Conservation (phyloP, 2,329 filamentous ascomycete species). For the Microdochium bolleyi region DNA sequence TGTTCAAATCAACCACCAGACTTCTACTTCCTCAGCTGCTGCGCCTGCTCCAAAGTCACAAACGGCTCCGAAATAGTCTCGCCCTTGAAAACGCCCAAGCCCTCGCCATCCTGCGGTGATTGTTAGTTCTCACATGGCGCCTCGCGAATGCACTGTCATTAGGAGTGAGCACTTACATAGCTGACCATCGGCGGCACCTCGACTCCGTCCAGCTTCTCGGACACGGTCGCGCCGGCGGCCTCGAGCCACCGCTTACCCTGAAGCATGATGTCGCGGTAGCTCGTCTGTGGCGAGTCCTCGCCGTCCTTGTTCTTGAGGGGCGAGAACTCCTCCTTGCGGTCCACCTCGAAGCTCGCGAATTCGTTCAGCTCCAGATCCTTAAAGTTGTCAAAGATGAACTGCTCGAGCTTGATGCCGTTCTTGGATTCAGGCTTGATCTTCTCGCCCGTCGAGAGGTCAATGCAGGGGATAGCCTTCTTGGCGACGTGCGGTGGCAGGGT, state of each 20-base stretch:
- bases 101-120: conserved; percentile 48
- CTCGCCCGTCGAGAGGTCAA: conserved; percentile 69
- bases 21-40: neutral
- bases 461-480: conserved; percentile 93
- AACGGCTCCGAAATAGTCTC: conserved; percentile 28
- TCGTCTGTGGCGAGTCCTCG: conserved; percentile 91
- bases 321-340: conserved; percentile 95
- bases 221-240: conserved; percentile 68
- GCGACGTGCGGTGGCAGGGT: conserved; percentile 92
- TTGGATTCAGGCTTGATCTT: conserved; percentile 86
- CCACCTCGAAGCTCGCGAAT: conserved; percentile 94
- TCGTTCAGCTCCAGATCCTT: conserved; percentile 76
- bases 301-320: conserved; percentile 73
- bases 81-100: conserved; percentile 47
- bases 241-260: conserved; percentile 85
- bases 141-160: neutral
- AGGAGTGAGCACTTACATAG: conserved; percentile 63
- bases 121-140: conserved; percentile 7
- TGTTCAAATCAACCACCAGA: neutral
- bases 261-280: conserved; percentile 78
- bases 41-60: neutral
- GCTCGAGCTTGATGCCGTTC: conserved; percentile 98
- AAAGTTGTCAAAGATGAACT: conserved; percentile 99
- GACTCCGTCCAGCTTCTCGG: conserved; percentile 54
- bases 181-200: conserved; percentile 91